A percentile compares a stretch with the other conserved stretches of the same genome.
These are phyloP conservation scores for Eutrema yunnanense DNA, from an alignment of 345 rosid species.

Conservation along the genomic window DNA sequence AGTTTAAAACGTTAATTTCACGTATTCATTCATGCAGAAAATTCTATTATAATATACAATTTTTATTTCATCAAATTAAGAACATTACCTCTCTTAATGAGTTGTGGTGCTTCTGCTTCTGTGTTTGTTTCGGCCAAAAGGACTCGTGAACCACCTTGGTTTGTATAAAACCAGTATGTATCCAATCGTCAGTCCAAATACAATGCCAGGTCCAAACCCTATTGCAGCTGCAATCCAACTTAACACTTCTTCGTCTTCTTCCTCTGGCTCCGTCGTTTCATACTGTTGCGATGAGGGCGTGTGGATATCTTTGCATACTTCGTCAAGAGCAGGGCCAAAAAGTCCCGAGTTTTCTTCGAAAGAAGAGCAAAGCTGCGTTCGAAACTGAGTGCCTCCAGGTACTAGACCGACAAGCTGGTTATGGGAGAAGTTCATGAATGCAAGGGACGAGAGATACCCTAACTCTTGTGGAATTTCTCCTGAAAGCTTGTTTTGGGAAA, in stretches of 20 bases:
- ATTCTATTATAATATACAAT: no score
- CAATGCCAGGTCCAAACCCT: neutral
- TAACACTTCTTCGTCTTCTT: neutral
- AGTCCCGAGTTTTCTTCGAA: neutral
- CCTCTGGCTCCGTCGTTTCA: neutral
- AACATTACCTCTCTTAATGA: neutral
- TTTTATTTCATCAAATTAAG: no score
- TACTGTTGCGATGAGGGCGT: neutral
- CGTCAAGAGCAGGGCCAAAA: neutral
- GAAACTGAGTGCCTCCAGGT: neutral
- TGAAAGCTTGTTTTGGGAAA: neutral
- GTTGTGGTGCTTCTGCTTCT: neutral
- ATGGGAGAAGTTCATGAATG: neutral
- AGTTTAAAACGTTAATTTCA: neutral
- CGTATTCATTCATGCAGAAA: neutral
- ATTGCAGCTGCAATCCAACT: neutral
- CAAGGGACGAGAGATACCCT: neutral
- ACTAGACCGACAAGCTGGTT: neutral
- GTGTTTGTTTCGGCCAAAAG: neutral
- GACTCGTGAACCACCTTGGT: neutral
- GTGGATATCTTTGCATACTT: neutral
- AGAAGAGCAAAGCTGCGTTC: neutral
- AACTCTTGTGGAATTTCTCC: neutral
- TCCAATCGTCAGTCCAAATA: neutral
- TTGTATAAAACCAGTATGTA: neutral